These are phyloP conservation scores for Scenedesmus sp. DNA, from an alignment of 163 green algal genomes.

Conservation along the genomic window DNA sequence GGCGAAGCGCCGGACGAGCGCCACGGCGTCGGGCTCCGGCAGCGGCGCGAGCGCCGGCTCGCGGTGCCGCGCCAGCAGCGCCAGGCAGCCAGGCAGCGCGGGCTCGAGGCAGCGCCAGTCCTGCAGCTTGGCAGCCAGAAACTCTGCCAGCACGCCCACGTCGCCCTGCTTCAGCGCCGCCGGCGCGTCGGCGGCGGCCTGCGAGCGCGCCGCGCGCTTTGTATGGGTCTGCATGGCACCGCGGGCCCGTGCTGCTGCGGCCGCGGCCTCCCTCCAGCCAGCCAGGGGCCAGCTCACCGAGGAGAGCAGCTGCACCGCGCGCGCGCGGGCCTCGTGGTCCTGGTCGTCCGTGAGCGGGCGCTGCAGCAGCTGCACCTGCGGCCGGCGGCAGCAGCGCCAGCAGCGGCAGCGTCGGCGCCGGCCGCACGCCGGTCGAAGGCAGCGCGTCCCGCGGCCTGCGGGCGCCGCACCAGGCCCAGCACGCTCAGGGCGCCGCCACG, in stretches of 20 bases:
- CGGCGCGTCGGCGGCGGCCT: conserved; percentile 13
- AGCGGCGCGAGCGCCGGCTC: conserved; percentile 4
- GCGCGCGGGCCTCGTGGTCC: conserved; percentile 22
- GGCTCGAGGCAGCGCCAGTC: conserved; percentile 30
- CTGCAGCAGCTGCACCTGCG: conserved; percentile 20
- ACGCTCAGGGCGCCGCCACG: conserved; percentile 48
- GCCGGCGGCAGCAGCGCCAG: neutral
- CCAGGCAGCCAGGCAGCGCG: conserved; percentile 17
- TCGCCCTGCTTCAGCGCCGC: conserved; percentile 1
- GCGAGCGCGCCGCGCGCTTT: no score
- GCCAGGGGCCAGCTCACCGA: no score
- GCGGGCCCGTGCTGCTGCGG: neutral
- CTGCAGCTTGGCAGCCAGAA: conserved; percentile 25
- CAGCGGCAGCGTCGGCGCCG: neutral
- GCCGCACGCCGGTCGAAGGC: no score
- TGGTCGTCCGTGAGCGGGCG: conserved; percentile 23
- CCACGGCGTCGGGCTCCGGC: neutral
- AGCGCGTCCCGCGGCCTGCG: no score
- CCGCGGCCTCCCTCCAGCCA: no score
- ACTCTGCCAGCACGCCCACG: conserved; percentile 29
- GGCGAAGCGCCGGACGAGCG: conserved; percentile 2
- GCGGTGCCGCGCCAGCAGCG: conserved; percentile 17
- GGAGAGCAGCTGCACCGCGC: conserved; percentile 40
- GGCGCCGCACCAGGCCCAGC: conserved; percentile 13
- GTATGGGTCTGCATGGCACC: neutral